These are phyloP conservation scores for Cicer arietinum DNA, from an alignment of 306 rosid genomes.

Conservation along the genomic window DNA sequence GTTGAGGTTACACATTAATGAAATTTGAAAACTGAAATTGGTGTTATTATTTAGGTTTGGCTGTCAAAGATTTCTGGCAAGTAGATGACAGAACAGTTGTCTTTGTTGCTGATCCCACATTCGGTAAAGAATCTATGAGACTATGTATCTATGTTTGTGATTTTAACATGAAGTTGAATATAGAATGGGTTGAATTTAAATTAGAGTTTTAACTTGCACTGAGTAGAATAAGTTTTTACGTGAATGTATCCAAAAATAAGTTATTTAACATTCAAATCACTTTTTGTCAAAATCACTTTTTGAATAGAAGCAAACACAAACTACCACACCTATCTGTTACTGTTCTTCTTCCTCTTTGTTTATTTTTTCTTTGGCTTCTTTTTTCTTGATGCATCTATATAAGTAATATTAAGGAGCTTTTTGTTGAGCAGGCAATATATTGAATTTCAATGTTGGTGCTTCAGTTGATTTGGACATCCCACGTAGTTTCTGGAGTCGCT, in stretches of 20 bases:
- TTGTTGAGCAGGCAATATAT: conserved; percentile 76
- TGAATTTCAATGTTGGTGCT: conserved; percentile 93
- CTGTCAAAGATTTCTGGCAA: conserved; percentile 90
- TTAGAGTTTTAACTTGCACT: background rate
- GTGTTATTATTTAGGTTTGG: conserved; percentile 68
- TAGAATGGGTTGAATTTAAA: too few species aligned
- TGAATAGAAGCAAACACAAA: background rate
- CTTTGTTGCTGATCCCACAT: conserved; percentile 98
- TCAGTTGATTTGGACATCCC: conserved; percentile 87
- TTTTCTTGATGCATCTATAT: background rate
- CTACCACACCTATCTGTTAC: conserved; percentile 26
- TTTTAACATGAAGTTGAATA: too few species aligned
- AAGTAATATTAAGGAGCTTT: conserved; percentile 7
- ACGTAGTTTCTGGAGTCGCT: conserved; percentile 95
- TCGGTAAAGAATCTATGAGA: conserved; percentile 58
- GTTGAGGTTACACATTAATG: background rate
- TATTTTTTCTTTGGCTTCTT: background rate
- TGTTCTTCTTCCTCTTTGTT: background rate
- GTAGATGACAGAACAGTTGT: conserved; percentile 97
- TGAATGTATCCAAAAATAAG: background rate
- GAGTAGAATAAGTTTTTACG: too few species aligned
- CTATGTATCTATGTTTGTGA: background rate
- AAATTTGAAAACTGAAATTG: background rate
- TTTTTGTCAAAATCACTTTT: background rate
- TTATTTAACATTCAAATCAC: background rate